Evolutionary conservation across 805 yeast species (phyloP), one percentile per base, ranked within the genome.

Genomic region (Sugiyamaella lignohabitans): DNA sequence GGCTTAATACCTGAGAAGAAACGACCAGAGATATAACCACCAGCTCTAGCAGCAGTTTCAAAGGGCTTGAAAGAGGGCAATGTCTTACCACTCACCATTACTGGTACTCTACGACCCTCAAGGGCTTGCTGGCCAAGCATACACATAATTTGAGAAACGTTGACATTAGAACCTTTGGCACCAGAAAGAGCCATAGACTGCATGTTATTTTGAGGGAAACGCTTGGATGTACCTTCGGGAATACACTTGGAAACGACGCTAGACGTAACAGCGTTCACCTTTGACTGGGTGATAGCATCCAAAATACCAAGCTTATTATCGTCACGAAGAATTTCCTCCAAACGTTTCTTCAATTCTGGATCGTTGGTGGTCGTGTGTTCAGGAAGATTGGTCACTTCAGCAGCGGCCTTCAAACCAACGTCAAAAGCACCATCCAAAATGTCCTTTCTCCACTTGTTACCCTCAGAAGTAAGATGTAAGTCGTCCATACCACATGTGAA

Each of bases 401-500:
- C 76, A 35, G 98, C 98, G 36, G 98, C 97, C 55, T 75, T 74
- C 64, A 91, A 77, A 61, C 98, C 99, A 48, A 80, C 82, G 59
- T 84, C 94, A 44, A 75, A 76, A 21, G 94, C 80, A 50, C 80
- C 80, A 55, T 78, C 70, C 64, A 94, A 74, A 52, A 93, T 85
- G 50, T 87, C 94, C 11, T 70, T 69, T 73, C 99, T 81, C 91
- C 94, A 82, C 50, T 73, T 61, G 65, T 94, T 89, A 63, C 99
- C 99, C 58, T 87, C 95, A 2, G 67, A 78, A 19, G 98, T 93
- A 57, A 94, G 75, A 64, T 95, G 79, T 66, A 93, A 74, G 71
- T 93, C 99, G 65, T 93, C 99, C 98, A 93, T 94, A 76, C 99
- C 98, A 81, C 99, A 93, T 5, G 98, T 93, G 63, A 93, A 86